These are phyloP conservation scores for Ogataea parapolymorpha DNA, from an alignment of 805 yeast species.

Conservation along the genomic window DNA sequence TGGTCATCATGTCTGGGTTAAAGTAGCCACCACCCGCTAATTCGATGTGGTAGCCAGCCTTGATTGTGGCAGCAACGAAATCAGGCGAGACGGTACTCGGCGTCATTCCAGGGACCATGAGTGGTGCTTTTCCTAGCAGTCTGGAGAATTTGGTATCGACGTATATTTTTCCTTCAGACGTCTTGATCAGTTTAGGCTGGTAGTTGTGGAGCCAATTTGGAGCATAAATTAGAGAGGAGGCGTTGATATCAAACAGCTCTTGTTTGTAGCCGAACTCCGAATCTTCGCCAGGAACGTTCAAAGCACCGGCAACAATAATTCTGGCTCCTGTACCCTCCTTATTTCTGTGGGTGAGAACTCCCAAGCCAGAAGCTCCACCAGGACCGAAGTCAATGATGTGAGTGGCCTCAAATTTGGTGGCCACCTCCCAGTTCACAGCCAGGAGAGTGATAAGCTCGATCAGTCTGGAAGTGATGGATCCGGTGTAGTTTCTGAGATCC, in stretches of 20 bases:
- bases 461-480: slow-evolving; percentile 63
- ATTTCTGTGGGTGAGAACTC: slow-evolving; percentile 93
- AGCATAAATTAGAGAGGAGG: slow-evolving; percentile 69
- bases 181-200: slow-evolving; percentile 81
- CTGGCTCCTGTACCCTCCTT: slow-evolving; percentile 98
- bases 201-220: slow-evolving; percentile 87
- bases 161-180: slow-evolving; percentile 65
- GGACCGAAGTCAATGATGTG: slow-evolving; percentile 98
- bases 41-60: slow-evolving; percentile 97
- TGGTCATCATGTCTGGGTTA: slow-evolving; percentile 62
- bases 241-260: slow-evolving; percentile 78
- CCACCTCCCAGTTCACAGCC: slow-evolving; percentile 92
- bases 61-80: slow-evolving; percentile 88
- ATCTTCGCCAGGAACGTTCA: slow-evolving; percentile 61
- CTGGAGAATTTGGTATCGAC: slow-evolving; percentile 95
- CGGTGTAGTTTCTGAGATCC: slow-evolving; percentile 58
- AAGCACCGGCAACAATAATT: slow-evolving; percentile 87
- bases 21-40: slow-evolving; percentile 99
- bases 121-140: slow-evolving; percentile 89
- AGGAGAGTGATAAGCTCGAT: slow-evolving; percentile 80
- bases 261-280: slow-evolving; percentile 95
- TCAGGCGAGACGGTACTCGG: slow-evolving; percentile 96
- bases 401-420: slow-evolving; percentile 77
- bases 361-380: slow-evolving; percentile 96
- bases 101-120: slow-evolving; percentile 99